These are phyloP conservation scores for Fistulifera pelliculosa DNA, from an alignment of 108 stramenopile genomes.

Conservation along the genomic window DNA sequence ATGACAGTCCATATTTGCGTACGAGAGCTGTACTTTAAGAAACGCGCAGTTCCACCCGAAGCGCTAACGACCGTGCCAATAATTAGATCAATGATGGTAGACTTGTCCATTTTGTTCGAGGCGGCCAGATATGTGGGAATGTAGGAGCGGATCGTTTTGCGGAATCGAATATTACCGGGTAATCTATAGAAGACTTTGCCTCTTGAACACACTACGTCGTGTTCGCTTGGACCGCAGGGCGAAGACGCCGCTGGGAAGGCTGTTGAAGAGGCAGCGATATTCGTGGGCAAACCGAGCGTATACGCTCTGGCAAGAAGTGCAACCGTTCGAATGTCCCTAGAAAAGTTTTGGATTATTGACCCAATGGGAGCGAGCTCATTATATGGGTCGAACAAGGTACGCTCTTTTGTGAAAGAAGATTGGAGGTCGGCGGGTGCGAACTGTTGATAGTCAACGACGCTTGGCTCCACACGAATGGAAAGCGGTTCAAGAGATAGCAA, in stretches of 20 bases:
- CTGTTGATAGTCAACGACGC: too few species aligned
- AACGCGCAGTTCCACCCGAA: background rate
- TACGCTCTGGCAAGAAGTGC: too few species aligned
- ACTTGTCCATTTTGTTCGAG: conserved; percentile 11
- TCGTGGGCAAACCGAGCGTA: too few species aligned
- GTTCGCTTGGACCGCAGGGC: background rate
- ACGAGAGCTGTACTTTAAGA: background rate
- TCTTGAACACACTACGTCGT: conserved; percentile 12
- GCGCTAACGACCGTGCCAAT: background rate
- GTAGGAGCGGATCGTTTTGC: conserved; percentile 7
- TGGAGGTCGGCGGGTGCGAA: too few species aligned
- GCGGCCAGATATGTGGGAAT: conserved; percentile 1
- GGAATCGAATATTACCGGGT: conserved; percentile 12
- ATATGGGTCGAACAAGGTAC: too few species aligned
- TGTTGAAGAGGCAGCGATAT: background rate
- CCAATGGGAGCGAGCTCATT: too few species aligned
- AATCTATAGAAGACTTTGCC: conserved; percentile 6
- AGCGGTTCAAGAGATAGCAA: too few species aligned
- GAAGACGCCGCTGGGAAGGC: background rate
- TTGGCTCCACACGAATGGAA: too few species aligned
- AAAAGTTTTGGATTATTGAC: too few species aligned
- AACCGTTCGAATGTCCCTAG: too few species aligned
- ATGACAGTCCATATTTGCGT: conserved; percentile 11
- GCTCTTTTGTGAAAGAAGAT: too few species aligned
- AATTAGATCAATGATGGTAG: conserved; percentile 9